These are phyloP conservation scores for Aspergillus sp. DNA, from an alignment of 2,329 filamentous ascomycete genomes.

Conservation along the genomic window DNA sequence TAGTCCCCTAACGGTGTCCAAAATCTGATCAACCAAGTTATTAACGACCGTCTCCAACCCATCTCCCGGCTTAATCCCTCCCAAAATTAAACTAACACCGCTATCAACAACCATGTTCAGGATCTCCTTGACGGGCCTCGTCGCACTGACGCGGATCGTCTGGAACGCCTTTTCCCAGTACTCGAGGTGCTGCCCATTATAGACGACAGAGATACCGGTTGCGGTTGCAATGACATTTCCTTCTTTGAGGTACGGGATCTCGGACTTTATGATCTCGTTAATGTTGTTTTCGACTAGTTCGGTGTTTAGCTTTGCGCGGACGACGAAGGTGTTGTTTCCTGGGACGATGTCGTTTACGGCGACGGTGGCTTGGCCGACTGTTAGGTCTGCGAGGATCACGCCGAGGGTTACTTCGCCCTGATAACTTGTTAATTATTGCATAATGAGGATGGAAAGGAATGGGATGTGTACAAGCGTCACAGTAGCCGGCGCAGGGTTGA, in stretches of 20 bases:
- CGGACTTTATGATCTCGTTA: background rate
- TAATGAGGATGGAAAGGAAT: background rate
- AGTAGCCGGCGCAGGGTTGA: slow-evolving; percentile 2
- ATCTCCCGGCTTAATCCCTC: background rate
- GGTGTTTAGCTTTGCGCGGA: background rate
- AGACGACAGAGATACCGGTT: slow-evolving; percentile 4
- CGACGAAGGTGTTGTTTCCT: slow-evolving; percentile 6
- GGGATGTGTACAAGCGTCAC: slow-evolving; percentile 1
- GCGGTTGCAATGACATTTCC: background rate
- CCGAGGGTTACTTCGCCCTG: slow-evolving; percentile 9
- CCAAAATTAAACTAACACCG: background rate
- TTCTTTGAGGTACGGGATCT: slow-evolving; percentile 2
- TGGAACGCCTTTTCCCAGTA: slow-evolving; percentile 11
- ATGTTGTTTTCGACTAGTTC: background rate
- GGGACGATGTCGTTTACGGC: slow-evolving; percentile 4
- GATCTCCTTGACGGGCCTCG: background rate
- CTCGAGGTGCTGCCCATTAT: slow-evolving; percentile 3
- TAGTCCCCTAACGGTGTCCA: background rate
- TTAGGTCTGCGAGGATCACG: background rate
- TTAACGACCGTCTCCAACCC: background rate
- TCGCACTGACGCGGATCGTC: background rate
- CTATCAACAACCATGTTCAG: background rate
- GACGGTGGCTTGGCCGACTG: slow-evolving; percentile 1
- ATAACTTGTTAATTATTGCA: background rate
- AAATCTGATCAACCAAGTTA: background rate